Evolutionary conservation across 1,284 basidiomycete genomes (phyloP), one percentile per base, ranked within the genome.

Genomic region (Heterobasidion occidentale): DNA sequence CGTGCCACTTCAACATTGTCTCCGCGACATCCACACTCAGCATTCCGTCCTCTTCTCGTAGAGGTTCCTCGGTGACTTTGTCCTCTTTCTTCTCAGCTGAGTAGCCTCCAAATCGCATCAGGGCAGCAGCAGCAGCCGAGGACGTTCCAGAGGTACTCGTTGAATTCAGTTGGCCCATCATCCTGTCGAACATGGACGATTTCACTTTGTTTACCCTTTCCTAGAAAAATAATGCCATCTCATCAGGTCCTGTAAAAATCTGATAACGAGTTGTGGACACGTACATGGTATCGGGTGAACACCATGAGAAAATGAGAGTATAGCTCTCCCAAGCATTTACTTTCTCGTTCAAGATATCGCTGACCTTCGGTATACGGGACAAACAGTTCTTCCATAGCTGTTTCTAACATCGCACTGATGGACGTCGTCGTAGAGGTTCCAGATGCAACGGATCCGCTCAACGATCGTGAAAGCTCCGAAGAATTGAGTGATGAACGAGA

Each of bases 301-400:
- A 79, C 77, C 19, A 77, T 72, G 38, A 99, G 75, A 60, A 92
- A 81, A 15, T 75, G 80, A 2, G 86, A 83, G 65, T 96, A 99
- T 7, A 98, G 78, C 55, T 91, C 85, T 0, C 86, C 84, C 51
- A 99, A 70, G 66, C 88, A 94, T 70, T 88, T 92, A 63, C 84
- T 90, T 74, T 99, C 97, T 38, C 85, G 83, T 65, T 99, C 97
- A 5, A 99, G 78, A 67, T 99, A 99, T 58, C 94, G 80, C 56
- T 86, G 85, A 2, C 92, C 93, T 70, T 97, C 95, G 6, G 90
- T 90, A 69, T 97, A 98, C 2, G 93, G 92, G 27, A 95, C 85
- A 63, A 99, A 99, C 15, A 99, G 81, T 68, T 99, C 97, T 62
- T 98, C 97, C 80, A 98, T 88, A 1, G 93, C 89, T 36, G 86